Evolutionary conservation across 73 alveolate genomes (phyloP).

Genomic region (Uronychia binucleata): DNA sequence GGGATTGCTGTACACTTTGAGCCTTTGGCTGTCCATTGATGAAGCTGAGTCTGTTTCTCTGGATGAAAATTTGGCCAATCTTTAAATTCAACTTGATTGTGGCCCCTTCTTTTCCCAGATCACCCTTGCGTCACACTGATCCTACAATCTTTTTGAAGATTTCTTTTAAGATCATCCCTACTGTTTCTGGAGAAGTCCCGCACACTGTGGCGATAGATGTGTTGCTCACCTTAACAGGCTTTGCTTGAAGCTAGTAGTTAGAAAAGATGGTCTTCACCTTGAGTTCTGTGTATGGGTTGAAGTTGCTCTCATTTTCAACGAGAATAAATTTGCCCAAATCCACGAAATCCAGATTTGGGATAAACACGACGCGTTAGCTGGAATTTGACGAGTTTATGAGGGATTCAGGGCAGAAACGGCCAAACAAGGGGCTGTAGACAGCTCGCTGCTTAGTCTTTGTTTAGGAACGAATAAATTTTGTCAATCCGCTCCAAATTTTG

Average conservation of each 20-base stretch:
- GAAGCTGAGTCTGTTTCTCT: neutral
- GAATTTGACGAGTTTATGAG: neutral
- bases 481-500: slow-evolving; percentile 63
- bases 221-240: neutral
- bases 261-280: neutral
- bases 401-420: neutral
- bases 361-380: neutral
- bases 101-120: neutral
- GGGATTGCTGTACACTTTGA: neutral
- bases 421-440: slow-evolving; percentile 14
- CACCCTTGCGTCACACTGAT: neutral
- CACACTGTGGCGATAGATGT: neutral
- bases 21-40: neutral
- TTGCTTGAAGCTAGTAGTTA: neutral
- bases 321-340: slow-evolving; percentile 15
- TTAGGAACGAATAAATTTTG: slow-evolving; percentile 32
- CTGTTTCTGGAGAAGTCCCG: neutral
- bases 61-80: neutral
- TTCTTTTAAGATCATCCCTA: neutral
- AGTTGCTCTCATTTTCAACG: slow-evolving; percentile 9
- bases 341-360: slow-evolving; percentile 18
- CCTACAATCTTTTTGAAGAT: neutral
- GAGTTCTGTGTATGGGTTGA: neutral
- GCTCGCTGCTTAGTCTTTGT: slow-evolving; percentile 1
- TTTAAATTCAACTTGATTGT: neutral